These are phyloP conservation scores for Aspergillus sp. DNA, from an alignment of 2,329 filamentous ascomycete genomes.

Conservation along the genomic window DNA sequence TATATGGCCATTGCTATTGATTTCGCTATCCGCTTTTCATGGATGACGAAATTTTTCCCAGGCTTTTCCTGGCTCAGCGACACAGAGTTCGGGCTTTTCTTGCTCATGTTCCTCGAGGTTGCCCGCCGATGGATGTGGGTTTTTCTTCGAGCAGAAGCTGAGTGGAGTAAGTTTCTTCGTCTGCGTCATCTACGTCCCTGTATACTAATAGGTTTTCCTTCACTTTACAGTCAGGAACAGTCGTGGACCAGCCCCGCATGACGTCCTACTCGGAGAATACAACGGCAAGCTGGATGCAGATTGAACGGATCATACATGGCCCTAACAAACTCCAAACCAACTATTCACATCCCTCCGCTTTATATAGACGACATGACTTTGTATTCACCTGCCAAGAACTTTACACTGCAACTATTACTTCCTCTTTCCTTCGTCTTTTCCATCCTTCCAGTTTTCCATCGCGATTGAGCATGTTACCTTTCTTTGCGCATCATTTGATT, in stretches of 20 bases:
- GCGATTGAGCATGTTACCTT: conserved; percentile 3
- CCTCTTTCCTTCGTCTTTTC: conserved; percentile 2
- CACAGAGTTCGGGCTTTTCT: conserved; percentile 82
- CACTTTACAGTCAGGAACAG: conserved; percentile 51
- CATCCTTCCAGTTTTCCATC: not conserved
- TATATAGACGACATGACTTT: conserved; percentile 19
- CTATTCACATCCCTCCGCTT: not conserved
- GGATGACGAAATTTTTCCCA: conserved; percentile 82
- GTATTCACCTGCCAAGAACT: conserved; percentile 20
- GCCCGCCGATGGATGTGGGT: conserved; percentile 93
- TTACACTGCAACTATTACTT: conserved; percentile 6
- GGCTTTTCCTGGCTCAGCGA: conserved; percentile 82
- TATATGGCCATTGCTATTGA: conserved; percentile 79
- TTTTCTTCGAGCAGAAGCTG: conserved; percentile 91
- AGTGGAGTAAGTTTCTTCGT: conserved; percentile 66
- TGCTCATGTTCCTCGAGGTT: conserved; percentile 84
- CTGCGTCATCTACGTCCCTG: not conserved
- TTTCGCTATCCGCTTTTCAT: conserved; percentile 80
- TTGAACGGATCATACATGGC: conserved; percentile 22
- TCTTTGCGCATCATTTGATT: not conserved
- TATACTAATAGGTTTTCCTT: conserved; percentile 16
- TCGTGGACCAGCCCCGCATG: conserved; percentile 59
- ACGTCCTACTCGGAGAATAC: conserved; percentile 74
- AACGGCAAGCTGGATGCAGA: conserved; percentile 66
- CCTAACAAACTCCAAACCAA: not conserved